Percentiles rank a stretch among this genome's conserved stretches.
Evolutionary conservation across 2,329 filamentous ascomycete species (phyloP).

Genomic region (Hymenoscyphus albidus): DNA sequence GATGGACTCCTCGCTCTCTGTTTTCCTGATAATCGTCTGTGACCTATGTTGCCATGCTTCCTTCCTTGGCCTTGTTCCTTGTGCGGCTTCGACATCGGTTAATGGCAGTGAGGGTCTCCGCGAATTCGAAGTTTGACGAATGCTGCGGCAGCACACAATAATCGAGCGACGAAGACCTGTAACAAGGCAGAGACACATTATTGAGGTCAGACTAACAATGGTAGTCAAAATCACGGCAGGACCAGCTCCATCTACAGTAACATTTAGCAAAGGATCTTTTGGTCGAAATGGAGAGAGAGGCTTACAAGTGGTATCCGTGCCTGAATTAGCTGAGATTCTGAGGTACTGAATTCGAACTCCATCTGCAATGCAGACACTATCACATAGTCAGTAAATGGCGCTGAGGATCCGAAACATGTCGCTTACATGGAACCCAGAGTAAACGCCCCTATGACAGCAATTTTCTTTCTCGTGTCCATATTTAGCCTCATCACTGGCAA

Average conservation of each 20-base stretch:
- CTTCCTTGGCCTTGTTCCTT: neutral
- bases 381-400: neutral
- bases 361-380: slow-evolving; percentile 3
- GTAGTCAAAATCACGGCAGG: slow-evolving; percentile 3
- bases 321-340: neutral
- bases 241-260: neutral
- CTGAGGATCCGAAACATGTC: too few relatives aligned
- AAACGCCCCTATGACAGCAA: slow-evolving; percentile 2
- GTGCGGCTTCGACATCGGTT: neutral
- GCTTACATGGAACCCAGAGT: slow-evolving; percentile 4
- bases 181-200: slow-evolving; percentile 5
- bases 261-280: neutral
- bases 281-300: neutral
- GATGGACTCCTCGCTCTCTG: slow-evolving; percentile 2
- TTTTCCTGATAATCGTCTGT: neutral
- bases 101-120: neutral
- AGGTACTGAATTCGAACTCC: slow-evolving; percentile 2
- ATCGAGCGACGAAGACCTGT: slow-evolving; percentile 8
- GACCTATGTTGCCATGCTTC: slow-evolving; percentile 2
- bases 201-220: neutral
- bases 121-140: neutral
- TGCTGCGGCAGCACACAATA: neutral
- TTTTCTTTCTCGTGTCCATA: neutral
- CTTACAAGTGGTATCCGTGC: neutral
- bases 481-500: neutral